These are phyloP conservation scores for Chytriomyces sp. DNA, from an alignment of 192 early-diverging fungal genomes.

Conservation along the genomic window DNA sequence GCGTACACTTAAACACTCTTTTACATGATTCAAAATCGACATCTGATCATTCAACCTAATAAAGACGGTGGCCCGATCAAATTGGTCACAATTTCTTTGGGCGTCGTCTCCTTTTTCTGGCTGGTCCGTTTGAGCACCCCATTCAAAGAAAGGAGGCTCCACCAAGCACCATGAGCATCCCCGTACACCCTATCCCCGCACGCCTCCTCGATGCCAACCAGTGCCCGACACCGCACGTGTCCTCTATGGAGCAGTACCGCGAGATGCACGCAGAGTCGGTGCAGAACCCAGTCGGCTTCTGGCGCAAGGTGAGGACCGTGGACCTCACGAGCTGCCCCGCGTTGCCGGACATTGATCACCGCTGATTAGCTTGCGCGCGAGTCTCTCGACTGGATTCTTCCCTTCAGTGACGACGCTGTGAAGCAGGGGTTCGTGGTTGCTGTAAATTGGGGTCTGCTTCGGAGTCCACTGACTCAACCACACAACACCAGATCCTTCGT, in stretches of 20 bases:
- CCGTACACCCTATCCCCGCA: conserved; percentile 56
- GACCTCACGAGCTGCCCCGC: not conserved
- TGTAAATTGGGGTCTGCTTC: not conserved
- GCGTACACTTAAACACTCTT: too few relatives aligned
- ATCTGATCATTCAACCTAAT: too few relatives aligned
- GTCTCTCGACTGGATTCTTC: conserved; percentile 77
- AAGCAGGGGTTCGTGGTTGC: conserved; percentile 46
- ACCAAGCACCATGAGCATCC: not conserved
- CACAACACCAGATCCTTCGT: conserved; percentile 60
- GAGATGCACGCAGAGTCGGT: conserved; percentile 78
- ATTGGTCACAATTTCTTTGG: too few relatives aligned
- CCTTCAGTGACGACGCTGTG: conserved; percentile 68
- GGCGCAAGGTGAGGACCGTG: conserved; percentile 63
- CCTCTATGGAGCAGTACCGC: conserved; percentile 76
- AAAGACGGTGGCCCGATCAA: too few relatives aligned
- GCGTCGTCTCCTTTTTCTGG: too few relatives aligned
- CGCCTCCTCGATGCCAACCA: conserved; percentile 58
- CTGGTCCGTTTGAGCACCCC: too few relatives aligned
- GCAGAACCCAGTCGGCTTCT: conserved; percentile 77
- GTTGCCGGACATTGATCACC: not conserved
- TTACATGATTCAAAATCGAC: too few relatives aligned
- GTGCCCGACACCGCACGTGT: conserved; percentile 69
- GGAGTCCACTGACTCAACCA: not conserved
- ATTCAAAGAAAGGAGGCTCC: too few relatives aligned
- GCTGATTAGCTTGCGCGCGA: conserved; percentile 74